Evolutionary conservation across 805 yeast species (phyloP).

Genomic region (Saccharomycopsis olivae): DNA sequence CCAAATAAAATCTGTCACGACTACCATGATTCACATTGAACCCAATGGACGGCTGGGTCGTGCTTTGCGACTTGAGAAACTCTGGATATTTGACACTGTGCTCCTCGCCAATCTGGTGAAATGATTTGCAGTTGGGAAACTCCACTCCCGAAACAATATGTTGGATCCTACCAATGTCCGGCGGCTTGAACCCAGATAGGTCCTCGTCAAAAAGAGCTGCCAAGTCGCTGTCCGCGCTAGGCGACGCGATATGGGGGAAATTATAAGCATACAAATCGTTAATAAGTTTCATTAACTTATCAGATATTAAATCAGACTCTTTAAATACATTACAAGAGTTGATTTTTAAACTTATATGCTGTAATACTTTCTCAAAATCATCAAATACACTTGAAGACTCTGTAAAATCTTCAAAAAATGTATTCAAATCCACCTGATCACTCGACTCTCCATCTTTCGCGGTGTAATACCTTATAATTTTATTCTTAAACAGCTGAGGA

Average conservation of each 20-base stretch:
- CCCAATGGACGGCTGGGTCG: slow-evolving; percentile 5
- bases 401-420: neutral
- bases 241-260: slow-evolving; percentile 4
- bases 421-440: too few relatives aligned
- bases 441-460: neutral
- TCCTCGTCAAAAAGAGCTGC: neutral
- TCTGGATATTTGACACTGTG: neutral
- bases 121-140: neutral
- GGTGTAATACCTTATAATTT: neutral
- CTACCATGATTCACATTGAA: slow-evolving; percentile 7
- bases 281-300: slow-evolving; percentile 2
- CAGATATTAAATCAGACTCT: slow-evolving; percentile 2
- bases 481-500: neutral
- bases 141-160: neutral
- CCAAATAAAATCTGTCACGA: neutral
- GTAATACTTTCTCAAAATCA: slow-evolving; percentile 7
- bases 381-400: neutral
- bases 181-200: neutral
- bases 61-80: neutral
- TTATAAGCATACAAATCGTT: slow-evolving; percentile 7
- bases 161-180: neutral
- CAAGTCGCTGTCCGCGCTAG: too few relatives aligned
- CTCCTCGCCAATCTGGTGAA: neutral
- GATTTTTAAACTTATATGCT: neutral
- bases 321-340: slow-evolving; percentile 3